Evolutionary conservation across 192 early-diverging fungal genomes (phyloP).

Genomic region (Dissophora globulifera): DNA sequence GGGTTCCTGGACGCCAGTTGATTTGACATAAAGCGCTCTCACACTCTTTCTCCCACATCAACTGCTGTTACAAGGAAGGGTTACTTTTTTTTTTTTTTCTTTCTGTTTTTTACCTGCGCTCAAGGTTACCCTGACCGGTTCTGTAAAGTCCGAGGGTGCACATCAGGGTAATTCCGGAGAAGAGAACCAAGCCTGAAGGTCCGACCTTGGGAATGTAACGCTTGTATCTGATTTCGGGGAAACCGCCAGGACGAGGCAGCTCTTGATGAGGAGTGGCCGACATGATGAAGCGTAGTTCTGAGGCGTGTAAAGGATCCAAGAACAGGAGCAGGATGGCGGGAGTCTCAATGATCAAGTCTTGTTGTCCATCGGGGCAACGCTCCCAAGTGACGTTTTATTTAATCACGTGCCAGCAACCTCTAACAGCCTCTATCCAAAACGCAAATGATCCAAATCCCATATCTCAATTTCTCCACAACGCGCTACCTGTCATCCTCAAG

Average conservation of each 20-base stretch:
- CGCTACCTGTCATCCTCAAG: no score
- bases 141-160: conserved; percentile 88
- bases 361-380: no score
- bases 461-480: no score
- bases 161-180: conserved; percentile 76
- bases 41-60: not conserved
- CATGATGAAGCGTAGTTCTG: conserved; percentile 12
- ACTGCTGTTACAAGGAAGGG: no score
- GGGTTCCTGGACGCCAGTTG: no score
- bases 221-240: conserved; percentile 87
- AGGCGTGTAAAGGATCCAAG: not conserved
- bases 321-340: not conserved
- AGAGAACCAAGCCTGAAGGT: conserved; percentile 88
- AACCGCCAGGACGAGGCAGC: conserved; percentile 80
- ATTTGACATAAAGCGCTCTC: no score
- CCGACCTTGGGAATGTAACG: conserved; percentile 90
- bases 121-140: conserved; percentile 69
- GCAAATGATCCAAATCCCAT: no score
- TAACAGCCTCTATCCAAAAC: no score
- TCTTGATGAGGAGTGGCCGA: conserved; percentile 66
- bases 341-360: no score
- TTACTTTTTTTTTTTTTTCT: not conserved
- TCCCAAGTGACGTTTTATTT: no score
- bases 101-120: conserved; percentile 67
- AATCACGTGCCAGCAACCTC: no score